These are phyloP conservation scores for Colletotrichum camelliae DNA, from an alignment of 2,329 filamentous ascomycete genomes.

Conservation along the genomic window DNA sequence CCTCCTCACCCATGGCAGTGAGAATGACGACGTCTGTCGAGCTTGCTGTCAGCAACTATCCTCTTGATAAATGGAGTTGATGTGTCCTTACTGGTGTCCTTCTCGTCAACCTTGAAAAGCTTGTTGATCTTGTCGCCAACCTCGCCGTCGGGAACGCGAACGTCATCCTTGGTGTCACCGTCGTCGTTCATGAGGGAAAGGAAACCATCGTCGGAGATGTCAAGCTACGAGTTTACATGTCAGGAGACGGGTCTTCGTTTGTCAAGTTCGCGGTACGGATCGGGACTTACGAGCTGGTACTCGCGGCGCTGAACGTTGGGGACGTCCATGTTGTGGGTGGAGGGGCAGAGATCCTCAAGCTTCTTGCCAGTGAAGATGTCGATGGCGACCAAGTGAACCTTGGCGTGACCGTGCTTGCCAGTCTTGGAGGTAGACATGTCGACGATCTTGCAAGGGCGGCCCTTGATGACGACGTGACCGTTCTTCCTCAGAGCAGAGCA, in stretches of 20 bases:
- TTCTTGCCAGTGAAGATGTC: slow-evolving; percentile 99
- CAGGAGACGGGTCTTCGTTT: slow-evolving; percentile 11
- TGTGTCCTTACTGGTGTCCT: slow-evolving; percentile 85
- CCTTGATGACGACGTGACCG: slow-evolving; percentile 98
- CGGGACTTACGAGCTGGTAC: slow-evolving; percentile 87
- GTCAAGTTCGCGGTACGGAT: neutral
- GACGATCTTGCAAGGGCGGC: slow-evolving; percentile 99
- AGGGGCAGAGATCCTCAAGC: slow-evolving; percentile 97
- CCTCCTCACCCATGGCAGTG: slow-evolving; percentile 95
- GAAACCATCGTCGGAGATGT: slow-evolving; percentile 93
- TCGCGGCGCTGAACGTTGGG: slow-evolving; percentile 90
- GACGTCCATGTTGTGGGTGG: slow-evolving; percentile 98
- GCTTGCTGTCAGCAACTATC: neutral
- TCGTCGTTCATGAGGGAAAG: slow-evolving; percentile 91
- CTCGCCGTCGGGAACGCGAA: slow-evolving; percentile 90
- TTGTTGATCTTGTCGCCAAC: slow-evolving; percentile 84
- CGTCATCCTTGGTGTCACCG: slow-evolving; percentile 91
- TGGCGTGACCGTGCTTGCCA: slow-evolving; percentile 99
- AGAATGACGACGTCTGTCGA: slow-evolving; percentile 84
- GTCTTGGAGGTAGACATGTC: slow-evolving; percentile 99
- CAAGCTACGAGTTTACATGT: slow-evolving; percentile 63
- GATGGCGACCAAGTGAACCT: slow-evolving; percentile 97
- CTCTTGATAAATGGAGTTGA: neutral
- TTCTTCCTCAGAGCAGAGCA: slow-evolving; percentile 99
- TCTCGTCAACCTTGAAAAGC: slow-evolving; percentile 82